Evolutionary conservation across 2,329 filamentous ascomycete species (phyloP), one percentile per base, ranked within the genome.

Genomic region (Colletotrichum caudatum): DNA sequence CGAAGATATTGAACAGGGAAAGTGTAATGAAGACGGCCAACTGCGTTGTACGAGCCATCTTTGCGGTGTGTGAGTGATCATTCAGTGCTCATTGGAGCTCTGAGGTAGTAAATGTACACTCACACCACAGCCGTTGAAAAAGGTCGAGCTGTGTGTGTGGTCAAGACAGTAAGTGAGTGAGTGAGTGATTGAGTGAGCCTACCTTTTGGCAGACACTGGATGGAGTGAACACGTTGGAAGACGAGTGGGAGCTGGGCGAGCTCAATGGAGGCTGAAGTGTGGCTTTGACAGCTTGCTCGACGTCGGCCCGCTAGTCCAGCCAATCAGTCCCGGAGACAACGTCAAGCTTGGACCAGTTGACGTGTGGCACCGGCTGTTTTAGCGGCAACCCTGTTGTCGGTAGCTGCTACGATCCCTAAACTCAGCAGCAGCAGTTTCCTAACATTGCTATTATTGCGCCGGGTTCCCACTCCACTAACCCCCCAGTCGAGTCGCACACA

Each of bases 11-110:
- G 46, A 74, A 60, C 23, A 74, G 74, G 44, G 74, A 60, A 59
- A 77, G 53, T 56, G 76, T 69, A 74, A 79, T 72, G 71, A 77
- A 29, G 39, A 76, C 54, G 75, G 75, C 75, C 77, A 78, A 74
- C 72, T 74, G 78, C 73, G 76, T 77, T 61, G 66, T 53, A 53
- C 48, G 72, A 69, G 74, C 75, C 76, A 77, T 78, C 51, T 58
- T 74, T 69, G 53, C 53, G 56, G 59, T 65, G 62, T 63, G 46
- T 58, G 48, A 56, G 44, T 37, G 56, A 56, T 72, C 54, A 69
- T 63, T 20, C 62, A 66, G 39, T 35, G 64, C 60, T 48, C 71
- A 73, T 66, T 23, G 35, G 64, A 71, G 67, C 67, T 71, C 62
- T 68, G 58, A 66, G 16, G 16, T 60, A 23, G 29, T 12, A 60